phyloP scores from a whole-genome alignment of 148 eudicot genomes.

The Dysphania ambrosioides region DNA sequence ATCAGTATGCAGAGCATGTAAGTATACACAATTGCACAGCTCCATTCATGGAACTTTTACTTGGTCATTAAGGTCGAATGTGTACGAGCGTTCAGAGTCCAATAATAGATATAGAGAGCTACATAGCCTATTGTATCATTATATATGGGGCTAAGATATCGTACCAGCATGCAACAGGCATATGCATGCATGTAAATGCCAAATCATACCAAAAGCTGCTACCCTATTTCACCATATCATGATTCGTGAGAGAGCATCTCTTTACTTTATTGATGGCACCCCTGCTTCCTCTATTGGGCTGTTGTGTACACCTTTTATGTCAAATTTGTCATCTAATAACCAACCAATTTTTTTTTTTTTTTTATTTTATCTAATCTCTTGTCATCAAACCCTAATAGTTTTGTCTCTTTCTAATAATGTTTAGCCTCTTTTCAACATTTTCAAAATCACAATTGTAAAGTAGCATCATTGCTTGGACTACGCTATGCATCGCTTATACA shows the following conservation, averaged over 20 bases:
- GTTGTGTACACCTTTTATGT: constrained; percentile 1
- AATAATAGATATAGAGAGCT: neutral
- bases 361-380: neutral
- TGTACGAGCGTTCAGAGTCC: neutral
- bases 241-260: neutral
- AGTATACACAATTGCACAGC: too few relatives aligned
- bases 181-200: constrained; percentile 6
- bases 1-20: too few relatives aligned
- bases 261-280: neutral
- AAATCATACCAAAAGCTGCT: neutral
- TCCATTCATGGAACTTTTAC: neutral
- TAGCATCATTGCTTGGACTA: neutral
- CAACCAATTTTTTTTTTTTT: too few relatives aligned
- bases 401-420: neutral
- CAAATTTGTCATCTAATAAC: neutral
- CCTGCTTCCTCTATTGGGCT: neutral
- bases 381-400: neutral
- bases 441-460: neutral
- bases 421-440: too few relatives aligned
- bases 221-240: neutral
- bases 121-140: neutral
- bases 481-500: neutral
- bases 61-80: neutral
- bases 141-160: neutral
- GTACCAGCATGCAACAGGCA: neutral